Percentiles rank a stretch among this genome's conserved stretches.
Conservation (phyloP, 371 early-diverging fungal genomes). For the Lichtheimia ornata region DNA sequence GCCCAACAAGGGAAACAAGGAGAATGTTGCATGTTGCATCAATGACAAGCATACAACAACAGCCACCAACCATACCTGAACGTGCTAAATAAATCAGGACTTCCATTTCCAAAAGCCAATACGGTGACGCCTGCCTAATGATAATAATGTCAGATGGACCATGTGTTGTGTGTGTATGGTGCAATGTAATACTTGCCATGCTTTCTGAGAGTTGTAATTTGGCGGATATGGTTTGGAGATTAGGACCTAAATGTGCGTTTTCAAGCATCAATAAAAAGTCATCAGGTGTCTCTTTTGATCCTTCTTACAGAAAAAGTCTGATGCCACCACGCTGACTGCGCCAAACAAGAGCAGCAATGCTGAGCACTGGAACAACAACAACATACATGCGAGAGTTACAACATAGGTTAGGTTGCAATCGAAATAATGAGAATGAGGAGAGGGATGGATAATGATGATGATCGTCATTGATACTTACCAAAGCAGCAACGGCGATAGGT, state of each 20-base stretch:
- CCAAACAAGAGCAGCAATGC: constrained; percentile 58
- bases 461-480: constrained; percentile 34
- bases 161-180: no score
- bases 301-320: constrained; percentile 74
- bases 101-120: constrained; percentile 84
- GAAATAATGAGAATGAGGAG: constrained; percentile 1
- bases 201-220: constrained; percentile 66
- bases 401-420: constrained; percentile 4
- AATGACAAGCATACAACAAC: not conserved
- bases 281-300: not conserved
- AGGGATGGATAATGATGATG: no score
- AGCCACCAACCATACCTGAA: constrained; percentile 50
- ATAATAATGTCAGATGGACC: not conserved
- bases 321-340: constrained; percentile 67
- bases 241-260: constrained; percentile 49
- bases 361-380: constrained; percentile 24
- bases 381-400: no score
- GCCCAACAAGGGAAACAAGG: not conserved
- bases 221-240: constrained; percentile 65
- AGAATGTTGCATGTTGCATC: not conserved
- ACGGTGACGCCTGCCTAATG: constrained; percentile 81
- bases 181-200: constrained; percentile 42
- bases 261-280: not conserved
- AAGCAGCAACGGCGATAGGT: constrained; percentile 35
- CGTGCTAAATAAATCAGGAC: constrained; percentile 81